Conservation (phyloP, 2,329 filamentous ascomycete species). For the Ophiostoma populinum region DNA sequence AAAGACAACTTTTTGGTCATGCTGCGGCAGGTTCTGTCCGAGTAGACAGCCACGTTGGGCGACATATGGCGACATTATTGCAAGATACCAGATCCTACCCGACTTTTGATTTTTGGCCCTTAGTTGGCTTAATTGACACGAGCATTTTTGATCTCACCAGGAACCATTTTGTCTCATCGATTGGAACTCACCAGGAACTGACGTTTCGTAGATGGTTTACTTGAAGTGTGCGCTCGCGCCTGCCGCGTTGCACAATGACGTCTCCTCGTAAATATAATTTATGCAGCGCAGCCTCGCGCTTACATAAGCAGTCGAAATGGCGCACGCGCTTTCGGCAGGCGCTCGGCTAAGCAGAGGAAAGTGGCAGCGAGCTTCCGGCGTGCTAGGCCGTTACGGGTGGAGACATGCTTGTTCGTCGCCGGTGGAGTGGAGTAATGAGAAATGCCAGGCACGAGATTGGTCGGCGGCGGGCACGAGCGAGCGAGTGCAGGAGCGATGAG, state of each 20-base stretch:
- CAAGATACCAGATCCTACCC: no score
- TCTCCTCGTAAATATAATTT: no score
- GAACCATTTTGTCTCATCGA: slow-evolving; percentile 1
- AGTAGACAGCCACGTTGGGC: slow-evolving; percentile 26
- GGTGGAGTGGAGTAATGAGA: slow-evolving; percentile 11
- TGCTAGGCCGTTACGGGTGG: slow-evolving; percentile 6
- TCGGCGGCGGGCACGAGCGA: slow-evolving; percentile 4
- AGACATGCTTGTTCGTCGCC: background rate
- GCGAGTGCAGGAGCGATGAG: no score
- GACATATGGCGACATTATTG: background rate
- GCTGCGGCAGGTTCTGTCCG: slow-evolving; percentile 64
- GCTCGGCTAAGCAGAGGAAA: slow-evolving; percentile 7
- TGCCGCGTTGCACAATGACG: no score
- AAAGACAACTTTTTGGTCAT: slow-evolving; percentile 66
- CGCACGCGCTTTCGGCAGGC: slow-evolving; percentile 7
- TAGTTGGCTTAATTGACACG: no score
- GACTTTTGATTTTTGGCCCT: no score
- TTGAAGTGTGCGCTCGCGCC: no score
- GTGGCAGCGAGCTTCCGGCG: slow-evolving; percentile 6
- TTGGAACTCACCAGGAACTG: no score
- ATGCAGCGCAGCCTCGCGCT: no score
- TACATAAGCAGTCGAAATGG: background rate
- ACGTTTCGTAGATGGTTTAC: no score
- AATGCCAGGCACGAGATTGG: slow-evolving; percentile 11
- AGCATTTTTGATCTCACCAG: background rate